Evolutionary conservation across 495 filamentous ascomycete genomes (phyloP).

Genomic region (Tuber brumale): DNA sequence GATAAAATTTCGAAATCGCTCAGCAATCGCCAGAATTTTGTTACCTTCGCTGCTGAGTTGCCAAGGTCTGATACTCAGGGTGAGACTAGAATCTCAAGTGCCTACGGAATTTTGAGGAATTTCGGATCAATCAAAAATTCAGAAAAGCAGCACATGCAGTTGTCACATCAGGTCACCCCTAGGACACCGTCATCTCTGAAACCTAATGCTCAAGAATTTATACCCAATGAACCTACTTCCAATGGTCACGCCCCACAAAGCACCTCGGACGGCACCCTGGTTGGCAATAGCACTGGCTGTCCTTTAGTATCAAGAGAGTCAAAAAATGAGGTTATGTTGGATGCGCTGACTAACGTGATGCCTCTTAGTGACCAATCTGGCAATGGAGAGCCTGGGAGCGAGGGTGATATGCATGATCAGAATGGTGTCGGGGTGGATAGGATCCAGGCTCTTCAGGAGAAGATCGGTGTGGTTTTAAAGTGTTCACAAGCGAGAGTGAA

Average conservation of each 20-base stretch:
- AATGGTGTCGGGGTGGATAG: slow-evolving; percentile 10
- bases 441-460: slow-evolving; percentile 21
- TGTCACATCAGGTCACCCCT: slow-evolving; percentile 17
- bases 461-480: slow-evolving; percentile 27
- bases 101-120: slow-evolving; percentile 20
- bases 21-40: slow-evolving; percentile 10
- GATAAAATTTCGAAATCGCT: not conserved
- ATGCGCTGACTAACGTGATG: not conserved
- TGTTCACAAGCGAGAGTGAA: slow-evolving; percentile 28
- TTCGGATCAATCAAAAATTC: slow-evolving; percentile 18
- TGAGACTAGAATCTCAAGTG: slow-evolving; percentile 20
- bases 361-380: slow-evolving; percentile 1
- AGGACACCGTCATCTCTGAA: slow-evolving; percentile 29
- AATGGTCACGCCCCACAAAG: slow-evolving; percentile 27
- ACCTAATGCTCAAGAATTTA: slow-evolving; percentile 33
- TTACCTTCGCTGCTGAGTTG: slow-evolving; percentile 23
- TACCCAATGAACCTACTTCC: slow-evolving; percentile 21
- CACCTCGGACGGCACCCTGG: slow-evolving; percentile 18
- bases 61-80: slow-evolving; percentile 18
- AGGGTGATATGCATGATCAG: slow-evolving; percentile 7
- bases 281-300: not conserved
- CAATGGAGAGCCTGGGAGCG: slow-evolving; percentile 1
- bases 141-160: slow-evolving; percentile 12
- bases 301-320: not conserved
- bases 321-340: slow-evolving; percentile 1